Evolutionary conservation across 208 protist genomes (phyloP), one percentile per base, ranked within the genome.

Genomic region (Plasmodiophora brassicae): DNA sequence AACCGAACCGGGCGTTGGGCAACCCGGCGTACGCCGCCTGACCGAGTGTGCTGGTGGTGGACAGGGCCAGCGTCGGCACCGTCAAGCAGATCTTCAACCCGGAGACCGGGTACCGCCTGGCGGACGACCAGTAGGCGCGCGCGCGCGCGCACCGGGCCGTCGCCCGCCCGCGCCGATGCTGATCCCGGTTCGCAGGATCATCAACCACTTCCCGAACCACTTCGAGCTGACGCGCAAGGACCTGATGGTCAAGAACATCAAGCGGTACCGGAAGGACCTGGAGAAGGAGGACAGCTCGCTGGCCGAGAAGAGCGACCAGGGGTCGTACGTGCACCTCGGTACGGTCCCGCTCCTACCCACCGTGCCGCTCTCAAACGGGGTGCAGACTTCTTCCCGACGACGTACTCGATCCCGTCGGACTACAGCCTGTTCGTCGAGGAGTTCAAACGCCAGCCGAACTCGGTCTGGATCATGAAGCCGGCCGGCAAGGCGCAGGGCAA

Each of bases 181-280:
- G n/a, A 5, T n/a, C 83, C n/a, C n/a, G n/a, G n/a, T n/a, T 43
- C 32, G 36, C 38, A 85, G 84, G 41, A 89, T 89, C 86, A 94
- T 98, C 88, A 98, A 98, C 91, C 97, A 99, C 93, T 99, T 98
- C 86, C 97, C 97, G n/a, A 97, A 98, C 89, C 96, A 98, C 91
- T 96, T 95, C 78, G 96, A 98, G 92, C 92, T 99, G 39, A 98
- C 97, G 10, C 90, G 96, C 5, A 99, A 99, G 88, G 97, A 99
- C 89, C 90, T 97, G 78, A 97, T 99, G 94, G 96, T 97, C 86
- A 97, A 97, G 89, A 98, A 98, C 92, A 95, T 98, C 71, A 97
- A 97, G 88, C 91, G 94, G 60, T 90, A 88, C 46, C 57, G 86
- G 25, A 88, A 88, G 45, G 86, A 88, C 28, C 1, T 88, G 1